These are phyloP conservation scores for Aspergillus clavatus DNA, from an alignment of 2,329 filamentous ascomycete species.

Conservation along the genomic window DNA sequence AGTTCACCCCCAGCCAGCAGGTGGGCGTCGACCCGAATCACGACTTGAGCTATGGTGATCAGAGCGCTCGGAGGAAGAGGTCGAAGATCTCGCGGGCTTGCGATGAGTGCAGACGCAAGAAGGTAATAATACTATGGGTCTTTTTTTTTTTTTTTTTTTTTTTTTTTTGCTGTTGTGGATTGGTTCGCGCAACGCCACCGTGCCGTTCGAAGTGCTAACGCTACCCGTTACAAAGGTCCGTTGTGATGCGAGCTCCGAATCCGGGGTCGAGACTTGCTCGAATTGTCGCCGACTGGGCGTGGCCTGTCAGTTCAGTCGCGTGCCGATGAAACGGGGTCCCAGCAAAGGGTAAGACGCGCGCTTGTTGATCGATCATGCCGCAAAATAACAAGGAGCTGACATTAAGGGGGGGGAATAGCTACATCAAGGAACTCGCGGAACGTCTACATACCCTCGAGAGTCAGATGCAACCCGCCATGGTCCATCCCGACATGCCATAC, in stretches of 20 bases:
- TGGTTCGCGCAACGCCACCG: constrained; percentile 8
- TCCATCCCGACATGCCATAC: constrained; percentile 40
- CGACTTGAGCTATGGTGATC: constrained; percentile 52
- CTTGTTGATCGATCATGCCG: background rate
- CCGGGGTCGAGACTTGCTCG: constrained; percentile 68
- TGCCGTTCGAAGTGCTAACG: constrained; percentile 18
- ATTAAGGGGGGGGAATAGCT: constrained; percentile 49
- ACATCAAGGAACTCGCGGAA: constrained; percentile 88
- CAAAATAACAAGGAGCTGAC: constrained; percentile 16
- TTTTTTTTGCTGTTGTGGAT: constrained; percentile 11
- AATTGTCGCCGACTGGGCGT: constrained; percentile 74
- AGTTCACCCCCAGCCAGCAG: constrained; percentile 42
- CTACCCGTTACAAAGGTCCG: constrained; percentile 55
- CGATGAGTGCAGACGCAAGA: constrained; percentile 83
- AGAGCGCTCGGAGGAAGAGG: constrained; percentile 66
- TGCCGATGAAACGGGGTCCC: constrained; percentile 82
- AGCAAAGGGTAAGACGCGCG: constrained; percentile 66
- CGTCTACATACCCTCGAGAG: constrained; percentile 77
- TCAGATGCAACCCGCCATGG: constrained; percentile 53
- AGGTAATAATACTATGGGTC: constrained; percentile 41
- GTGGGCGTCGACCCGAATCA: constrained; percentile 44
- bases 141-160: constrained; percentile 10
- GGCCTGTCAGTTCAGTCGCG: constrained; percentile 77
- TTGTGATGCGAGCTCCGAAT: constrained; percentile 75
- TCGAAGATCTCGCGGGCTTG: constrained; percentile 85